Conservation (phyloP, 2,329 filamentous ascomycete genomes). For the Aspergillus fijiensis region DNA sequence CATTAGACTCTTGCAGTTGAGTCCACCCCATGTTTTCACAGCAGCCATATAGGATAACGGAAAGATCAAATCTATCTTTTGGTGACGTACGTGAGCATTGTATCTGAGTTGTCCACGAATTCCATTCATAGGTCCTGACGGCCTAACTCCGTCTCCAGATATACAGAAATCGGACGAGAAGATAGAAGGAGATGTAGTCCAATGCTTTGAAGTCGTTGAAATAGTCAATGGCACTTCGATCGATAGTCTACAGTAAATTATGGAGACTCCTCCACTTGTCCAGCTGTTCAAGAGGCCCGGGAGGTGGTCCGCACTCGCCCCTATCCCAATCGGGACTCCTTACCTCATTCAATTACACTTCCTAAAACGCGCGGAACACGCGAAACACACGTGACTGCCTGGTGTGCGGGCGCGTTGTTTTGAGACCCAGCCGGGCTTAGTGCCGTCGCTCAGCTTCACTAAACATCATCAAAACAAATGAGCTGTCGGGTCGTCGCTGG, state of each 20-base stretch:
- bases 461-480: constrained; percentile 24
- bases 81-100: too few species aligned
- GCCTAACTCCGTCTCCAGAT: not conserved
- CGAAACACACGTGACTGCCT: constrained; percentile 17
- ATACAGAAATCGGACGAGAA: not conserved
- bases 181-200: not conserved
- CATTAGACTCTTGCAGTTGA: not conserved
- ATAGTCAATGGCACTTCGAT: not conserved
- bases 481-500: not conserved
- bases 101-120: too few species aligned
- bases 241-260: not conserved
- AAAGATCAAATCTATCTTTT: not conserved
- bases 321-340: not conserved
- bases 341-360: constrained; percentile 17
- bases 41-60: too few species aligned
- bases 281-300: not conserved
- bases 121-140: too few species aligned
- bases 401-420: not conserved
- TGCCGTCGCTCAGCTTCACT: constrained; percentile 8
- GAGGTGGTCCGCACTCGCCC: not conserved
- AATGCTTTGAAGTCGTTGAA: not conserved
- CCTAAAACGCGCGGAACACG: constrained; percentile 26
- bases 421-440: constrained; percentile 14
- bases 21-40: not conserved
- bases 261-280: not conserved